Percentiles rank a stretch among this genome's conserved stretches.
Conservation (phyloP, 2,329 filamentous ascomycete species). For the Aphanocladium album region DNA sequence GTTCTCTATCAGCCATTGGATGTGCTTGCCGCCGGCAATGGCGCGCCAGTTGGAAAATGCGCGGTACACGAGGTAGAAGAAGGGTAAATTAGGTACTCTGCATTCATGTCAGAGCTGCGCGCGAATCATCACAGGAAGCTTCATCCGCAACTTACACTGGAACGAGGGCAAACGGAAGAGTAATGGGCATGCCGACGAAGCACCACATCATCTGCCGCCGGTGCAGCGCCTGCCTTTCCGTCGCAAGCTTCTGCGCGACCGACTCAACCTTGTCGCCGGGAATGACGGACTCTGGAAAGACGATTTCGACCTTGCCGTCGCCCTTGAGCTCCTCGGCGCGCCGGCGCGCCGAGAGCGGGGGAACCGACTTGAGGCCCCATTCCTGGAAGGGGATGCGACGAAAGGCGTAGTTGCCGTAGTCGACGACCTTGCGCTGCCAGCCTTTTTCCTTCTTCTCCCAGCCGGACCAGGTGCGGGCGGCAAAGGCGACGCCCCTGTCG, state of each 20-base stretch:
- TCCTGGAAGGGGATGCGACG: constrained; percentile 91
- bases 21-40: constrained; percentile 74
- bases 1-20: constrained; percentile 74
- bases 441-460: constrained; percentile 83
- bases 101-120: neutral
- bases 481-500: constrained; percentile 67
- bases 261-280: constrained; percentile 56
- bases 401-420: constrained; percentile 80
- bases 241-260: constrained; percentile 67
- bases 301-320: constrained; percentile 63
- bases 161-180: constrained; percentile 74
- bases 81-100: constrained; percentile 88
- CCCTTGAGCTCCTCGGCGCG: constrained; percentile 59
- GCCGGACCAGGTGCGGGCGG: constrained; percentile 70
- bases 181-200: constrained; percentile 75
- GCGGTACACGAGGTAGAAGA: constrained; percentile 91
- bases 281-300: constrained; percentile 71
- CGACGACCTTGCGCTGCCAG: constrained; percentile 84
- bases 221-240: constrained; percentile 76
- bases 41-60: constrained; percentile 92
- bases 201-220: constrained; percentile 74
- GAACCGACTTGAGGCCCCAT: constrained; percentile 95
- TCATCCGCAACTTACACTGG: constrained; percentile 63
- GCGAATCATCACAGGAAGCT: neutral
- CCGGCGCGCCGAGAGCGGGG: constrained; percentile 66